These are phyloP conservation scores for Diplocarpon mali DNA, from an alignment of 2,329 filamentous ascomycete genomes.

Conservation along the genomic window DNA sequence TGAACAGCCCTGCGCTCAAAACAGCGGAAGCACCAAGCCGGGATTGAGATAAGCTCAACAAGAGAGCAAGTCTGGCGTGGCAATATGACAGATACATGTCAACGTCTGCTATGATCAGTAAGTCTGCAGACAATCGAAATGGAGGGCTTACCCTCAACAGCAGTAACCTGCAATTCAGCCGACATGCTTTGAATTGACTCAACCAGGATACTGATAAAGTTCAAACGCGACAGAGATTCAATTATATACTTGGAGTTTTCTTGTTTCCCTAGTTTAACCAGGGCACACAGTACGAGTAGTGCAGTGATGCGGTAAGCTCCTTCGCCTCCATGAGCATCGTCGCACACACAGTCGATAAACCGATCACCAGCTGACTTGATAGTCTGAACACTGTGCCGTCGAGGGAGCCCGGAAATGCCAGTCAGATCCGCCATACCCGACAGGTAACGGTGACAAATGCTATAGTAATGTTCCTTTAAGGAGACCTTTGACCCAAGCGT, in stretches of 20 bases:
- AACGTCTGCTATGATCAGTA: conserved; percentile 24
- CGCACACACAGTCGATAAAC: conserved; percentile 77
- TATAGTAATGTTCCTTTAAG: conserved; percentile 78
- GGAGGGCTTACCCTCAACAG: conserved; percentile 36
- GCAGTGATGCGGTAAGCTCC: conserved; percentile 75
- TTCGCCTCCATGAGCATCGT: conserved; percentile 83
- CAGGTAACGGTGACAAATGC: conserved; percentile 81
- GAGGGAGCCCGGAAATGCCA: conserved; percentile 35
- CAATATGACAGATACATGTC: conserved; percentile 34
- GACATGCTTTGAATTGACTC: conserved; percentile 75
- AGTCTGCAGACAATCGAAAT: background rate
- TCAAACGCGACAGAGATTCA: conserved; percentile 70
- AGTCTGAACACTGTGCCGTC: conserved; percentile 48
- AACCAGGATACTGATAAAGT: conserved; percentile 83
- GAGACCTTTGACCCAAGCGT: conserved; percentile 59
- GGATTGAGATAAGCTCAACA: conserved; percentile 76
- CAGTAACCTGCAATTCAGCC: conserved; percentile 53
- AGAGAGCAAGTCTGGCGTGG: conserved; percentile 67
- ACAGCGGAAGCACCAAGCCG: conserved; percentile 75
- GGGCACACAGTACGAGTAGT: conserved; percentile 67
- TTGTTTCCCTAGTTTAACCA: conserved; percentile 62
- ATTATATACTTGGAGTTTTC: conserved; percentile 67
- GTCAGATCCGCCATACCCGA: conserved; percentile 51
- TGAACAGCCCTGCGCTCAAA: conserved; percentile 82
- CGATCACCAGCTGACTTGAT: conserved; percentile 72